A percentile compares a stretch with the other conserved stretches of the same genome.
phyloP scores from a whole-genome alignment of 371 early-diverging fungal species.

The Capillidium heterosporum region DNA sequence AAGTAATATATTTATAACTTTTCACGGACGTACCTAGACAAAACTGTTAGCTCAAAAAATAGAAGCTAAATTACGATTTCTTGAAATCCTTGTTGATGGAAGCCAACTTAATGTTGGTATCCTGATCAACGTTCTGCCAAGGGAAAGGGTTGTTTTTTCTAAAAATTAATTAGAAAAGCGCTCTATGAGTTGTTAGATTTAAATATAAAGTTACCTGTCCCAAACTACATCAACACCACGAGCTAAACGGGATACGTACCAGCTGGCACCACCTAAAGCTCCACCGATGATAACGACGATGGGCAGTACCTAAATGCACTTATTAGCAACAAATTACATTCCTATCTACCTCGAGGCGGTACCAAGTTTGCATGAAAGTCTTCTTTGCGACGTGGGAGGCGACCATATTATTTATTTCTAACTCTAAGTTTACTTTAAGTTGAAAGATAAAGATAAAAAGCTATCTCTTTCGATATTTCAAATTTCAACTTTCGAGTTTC shows the following conservation, averaged over 20 bases:
- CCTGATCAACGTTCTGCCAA: constrained; percentile 35
- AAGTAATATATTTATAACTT: too few relatives aligned
- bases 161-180: too few relatives aligned
- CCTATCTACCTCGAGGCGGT: constrained; percentile 19
- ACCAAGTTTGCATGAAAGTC: constrained; percentile 23
- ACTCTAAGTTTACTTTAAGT: neutral
- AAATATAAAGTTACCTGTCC: constrained; percentile 13
- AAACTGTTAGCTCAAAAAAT: neutral
- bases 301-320: constrained; percentile 24
- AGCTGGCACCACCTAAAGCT: constrained; percentile 33
- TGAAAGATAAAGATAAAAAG: neutral
- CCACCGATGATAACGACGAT: constrained; percentile 36
- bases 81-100: constrained; percentile 19
- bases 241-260: constrained; percentile 36
- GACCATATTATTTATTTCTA: neutral
- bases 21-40: neutral
- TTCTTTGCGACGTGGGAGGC: neutral
- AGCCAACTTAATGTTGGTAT: constrained; percentile 40
- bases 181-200: neutral
- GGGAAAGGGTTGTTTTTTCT: constrained; percentile 38
- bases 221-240: constrained; percentile 45
- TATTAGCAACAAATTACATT: neutral
- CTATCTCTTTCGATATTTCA: constrained; percentile 18
- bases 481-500: too few relatives aligned
- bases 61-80: neutral